A percentile compares a stretch with the other conserved stretches of the same genome.
Conservation (phyloP, 306 rosid genomes). For the Casuarina glauca region DNA sequence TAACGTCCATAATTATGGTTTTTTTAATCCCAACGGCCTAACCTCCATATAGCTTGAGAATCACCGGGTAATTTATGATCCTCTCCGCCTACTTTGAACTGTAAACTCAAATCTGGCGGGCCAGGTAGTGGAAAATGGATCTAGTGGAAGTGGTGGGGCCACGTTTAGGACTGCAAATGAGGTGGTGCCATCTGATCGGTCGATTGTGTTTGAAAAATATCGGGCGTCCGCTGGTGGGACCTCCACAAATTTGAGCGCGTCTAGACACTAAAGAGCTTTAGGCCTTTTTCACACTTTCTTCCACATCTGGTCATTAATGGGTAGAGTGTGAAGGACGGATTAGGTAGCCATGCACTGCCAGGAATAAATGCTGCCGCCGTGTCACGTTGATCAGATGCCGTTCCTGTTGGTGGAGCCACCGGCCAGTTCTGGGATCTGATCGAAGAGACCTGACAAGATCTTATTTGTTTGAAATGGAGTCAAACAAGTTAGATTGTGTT, state of each 20-base stretch:
- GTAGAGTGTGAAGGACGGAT: background rate
- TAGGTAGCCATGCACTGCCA: background rate
- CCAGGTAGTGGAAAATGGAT: background rate
- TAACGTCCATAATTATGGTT: background rate
- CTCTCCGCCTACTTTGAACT: background rate
- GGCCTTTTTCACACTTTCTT: background rate
- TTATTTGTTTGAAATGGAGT: background rate
- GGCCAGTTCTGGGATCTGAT: slow-evolving; percentile 1
- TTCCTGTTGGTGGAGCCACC: too few relatives aligned
- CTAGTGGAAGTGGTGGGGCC: slow-evolving; percentile 16
- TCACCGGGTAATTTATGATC: background rate
- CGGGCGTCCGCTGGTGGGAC: background rate
- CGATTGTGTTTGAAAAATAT: background rate
- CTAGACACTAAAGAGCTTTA: background rate
- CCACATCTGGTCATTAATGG: too few relatives aligned
- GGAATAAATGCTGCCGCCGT: background rate
- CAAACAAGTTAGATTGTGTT: background rate
- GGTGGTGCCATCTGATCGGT: slow-evolving; percentile 17
- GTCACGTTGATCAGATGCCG: too few relatives aligned
- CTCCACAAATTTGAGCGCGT: background rate
- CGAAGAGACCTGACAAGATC: background rate
- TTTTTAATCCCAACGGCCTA: background rate
- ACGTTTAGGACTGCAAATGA: slow-evolving; percentile 2
- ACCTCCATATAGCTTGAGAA: background rate
- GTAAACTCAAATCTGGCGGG: background rate